Percentiles rank a stretch among this genome's conserved stretches.
Evolutionary conservation across 1,284 basidiomycete species (phyloP).

Genomic region (Fomes fomentarius): DNA sequence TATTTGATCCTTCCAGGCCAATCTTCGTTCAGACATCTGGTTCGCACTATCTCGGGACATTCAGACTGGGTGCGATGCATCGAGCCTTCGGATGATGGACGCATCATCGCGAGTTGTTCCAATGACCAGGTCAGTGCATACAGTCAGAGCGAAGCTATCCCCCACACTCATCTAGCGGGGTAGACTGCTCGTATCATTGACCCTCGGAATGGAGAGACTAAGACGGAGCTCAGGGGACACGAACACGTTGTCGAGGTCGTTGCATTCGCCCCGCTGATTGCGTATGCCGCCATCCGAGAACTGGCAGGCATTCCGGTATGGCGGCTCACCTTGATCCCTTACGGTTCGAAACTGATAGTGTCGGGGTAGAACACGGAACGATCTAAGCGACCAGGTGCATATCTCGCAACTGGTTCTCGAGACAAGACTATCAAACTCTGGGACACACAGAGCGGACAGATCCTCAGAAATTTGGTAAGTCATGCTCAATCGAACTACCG

Average conservation of each 20-base stretch:
- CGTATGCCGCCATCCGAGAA: slow-evolving; percentile 55
- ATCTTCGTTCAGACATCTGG: slow-evolving; percentile 48
- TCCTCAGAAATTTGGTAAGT: slow-evolving; percentile 65
- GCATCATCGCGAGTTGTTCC: slow-evolving; percentile 64
- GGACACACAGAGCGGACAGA: slow-evolving; percentile 69
- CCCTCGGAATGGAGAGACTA: slow-evolving; percentile 60
- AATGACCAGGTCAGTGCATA: slow-evolving; percentile 64
- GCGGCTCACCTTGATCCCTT: background rate
- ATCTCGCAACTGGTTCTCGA: slow-evolving; percentile 68
- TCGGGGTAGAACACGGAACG: slow-evolving; percentile 22
- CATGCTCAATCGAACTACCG: background rate
- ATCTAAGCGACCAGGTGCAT: slow-evolving; percentile 44
- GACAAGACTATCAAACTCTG: slow-evolving; percentile 78
- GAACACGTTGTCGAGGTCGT: slow-evolving; percentile 77
- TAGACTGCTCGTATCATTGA: slow-evolving; percentile 75
- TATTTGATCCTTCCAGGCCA: background rate
- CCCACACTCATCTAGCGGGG: background rate
- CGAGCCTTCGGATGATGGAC: slow-evolving; percentile 62
- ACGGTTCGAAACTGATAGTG: background rate
- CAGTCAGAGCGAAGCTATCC: background rate
- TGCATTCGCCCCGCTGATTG: slow-evolving; percentile 60
- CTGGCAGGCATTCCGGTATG: slow-evolving; percentile 32
- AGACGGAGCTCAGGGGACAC: slow-evolving; percentile 73
- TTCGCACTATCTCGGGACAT: slow-evolving; percentile 64
- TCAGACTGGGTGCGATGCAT: slow-evolving; percentile 72